Conservation (phyloP, 2,329 filamentous ascomycete species). For the Aspergillus latus region DNA sequence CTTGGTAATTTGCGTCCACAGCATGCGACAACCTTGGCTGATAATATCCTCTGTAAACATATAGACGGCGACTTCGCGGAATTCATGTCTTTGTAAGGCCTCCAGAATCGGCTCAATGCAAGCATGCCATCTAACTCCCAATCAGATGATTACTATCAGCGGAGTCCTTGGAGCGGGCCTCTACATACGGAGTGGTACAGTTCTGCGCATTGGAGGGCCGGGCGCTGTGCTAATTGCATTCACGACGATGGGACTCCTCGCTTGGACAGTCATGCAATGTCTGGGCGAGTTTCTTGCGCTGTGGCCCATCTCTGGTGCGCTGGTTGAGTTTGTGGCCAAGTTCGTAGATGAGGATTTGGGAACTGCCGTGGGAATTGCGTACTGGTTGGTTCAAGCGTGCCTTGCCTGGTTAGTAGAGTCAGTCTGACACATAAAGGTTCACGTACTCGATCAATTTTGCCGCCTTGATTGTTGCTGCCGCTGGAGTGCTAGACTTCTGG, state of each 20-base stretch:
- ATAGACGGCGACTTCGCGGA: constrained; percentile 21
- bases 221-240: constrained; percentile 34
- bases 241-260: constrained; percentile 31
- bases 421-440: constrained; percentile 21
- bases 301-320: constrained; percentile 40
- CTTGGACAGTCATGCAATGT: constrained; percentile 42
- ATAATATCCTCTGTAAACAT: not conserved
- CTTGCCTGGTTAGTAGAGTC: not conserved
- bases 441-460: constrained; percentile 32
- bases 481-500: constrained; percentile 30
- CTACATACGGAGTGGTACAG: constrained; percentile 33
- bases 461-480: constrained; percentile 29
- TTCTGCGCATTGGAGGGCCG: constrained; percentile 37
- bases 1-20: constrained; percentile 1
- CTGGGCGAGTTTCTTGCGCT: constrained; percentile 39
- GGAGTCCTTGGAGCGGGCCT: constrained; percentile 37
- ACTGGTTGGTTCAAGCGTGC: constrained; percentile 28
- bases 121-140: not conserved
- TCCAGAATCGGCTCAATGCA: too few species aligned
- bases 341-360: constrained; percentile 42
- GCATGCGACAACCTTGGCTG: not conserved
- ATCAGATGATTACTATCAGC: constrained; percentile 39
- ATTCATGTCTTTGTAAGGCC: constrained; percentile 29
- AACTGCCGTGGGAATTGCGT: constrained; percentile 34
- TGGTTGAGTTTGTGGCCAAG: constrained; percentile 36